Evolutionary conservation across 2,329 filamentous ascomycete genomes (phyloP), one percentile per base, ranked within the genome.

Genomic region (Trichoderma sp.): DNA sequence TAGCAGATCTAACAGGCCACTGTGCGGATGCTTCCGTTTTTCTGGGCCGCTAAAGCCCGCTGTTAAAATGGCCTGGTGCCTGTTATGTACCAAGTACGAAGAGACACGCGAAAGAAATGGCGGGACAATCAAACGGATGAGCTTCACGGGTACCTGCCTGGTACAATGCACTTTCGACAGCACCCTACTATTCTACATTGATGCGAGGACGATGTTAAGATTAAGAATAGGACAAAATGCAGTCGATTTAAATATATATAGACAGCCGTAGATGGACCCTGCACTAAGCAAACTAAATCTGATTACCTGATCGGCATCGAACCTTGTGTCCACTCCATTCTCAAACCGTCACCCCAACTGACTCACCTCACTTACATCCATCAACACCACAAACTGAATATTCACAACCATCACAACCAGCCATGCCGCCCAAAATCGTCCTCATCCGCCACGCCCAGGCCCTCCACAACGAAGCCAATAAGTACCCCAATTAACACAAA

Each of bases 401-500:
- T 13, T 52, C 59, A 56, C 5, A 34, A 26, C 5, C 56, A 14
- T 11, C 39, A n/a, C 34, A n/a, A 37, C 18, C 32, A 59, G 18
- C 34, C 26, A 87, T 88, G 86, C 75, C 85, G 63, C 85, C 85
- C 1, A 86, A 82, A 0, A 74, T 97, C 70, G 91, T 98, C 73
- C 84, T 98, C 75, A 90, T 97, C 75, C 91, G 95, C 73, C 95
- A 98, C 84, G 95, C 92, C 18, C 92, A 98, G 79, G 86, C 83
- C 10, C 75, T 82, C n/a, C 86, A 88, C 76, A 88, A 88, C 69
- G 78, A 81, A 16, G 75, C 79, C 60, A 77, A 87, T 87, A 81
- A 80, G 85, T 84, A 30, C 64, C 64, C 56, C 66, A 14, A 3
- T n/a, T 30, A 46, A 32, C 4, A 1, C 13, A 5, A 8, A 49